A percentile compares a stretch with the other conserved stretches of the same genome.
Conservation (phyloP, 257 asterid genomes). For the Solanum pimpinellifolium region DNA sequence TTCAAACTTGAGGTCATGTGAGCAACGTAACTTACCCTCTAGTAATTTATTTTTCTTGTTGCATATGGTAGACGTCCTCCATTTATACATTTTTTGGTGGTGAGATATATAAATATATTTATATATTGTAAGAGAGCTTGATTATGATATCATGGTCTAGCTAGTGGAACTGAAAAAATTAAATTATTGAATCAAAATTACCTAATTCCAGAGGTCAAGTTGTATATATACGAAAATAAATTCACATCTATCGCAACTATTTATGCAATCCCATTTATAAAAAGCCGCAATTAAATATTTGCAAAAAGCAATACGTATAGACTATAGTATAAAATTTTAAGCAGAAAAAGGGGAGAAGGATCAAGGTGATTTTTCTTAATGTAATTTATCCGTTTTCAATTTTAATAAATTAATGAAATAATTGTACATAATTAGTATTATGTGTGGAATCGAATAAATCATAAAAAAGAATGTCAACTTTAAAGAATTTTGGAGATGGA, state of each 20-base stretch:
- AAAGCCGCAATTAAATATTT: background rate
- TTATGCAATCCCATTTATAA: background rate
- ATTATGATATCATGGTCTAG: background rate
- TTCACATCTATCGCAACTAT: background rate
- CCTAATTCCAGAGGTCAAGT: background rate
- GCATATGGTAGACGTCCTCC: background rate
- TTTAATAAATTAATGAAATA: background rate
- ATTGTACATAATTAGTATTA: background rate
- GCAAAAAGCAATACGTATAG: background rate
- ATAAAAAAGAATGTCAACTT: background rate
- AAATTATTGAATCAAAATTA: background rate
- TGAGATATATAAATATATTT: background rate
- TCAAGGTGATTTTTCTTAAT: background rate
- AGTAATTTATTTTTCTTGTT: background rate
- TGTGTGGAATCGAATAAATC: background rate
- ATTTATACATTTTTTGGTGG: background rate
- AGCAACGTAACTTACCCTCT: background rate
- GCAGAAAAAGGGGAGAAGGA: background rate
- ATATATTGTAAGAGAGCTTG: background rate
- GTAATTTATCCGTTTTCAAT: background rate
- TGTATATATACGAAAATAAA: background rate
- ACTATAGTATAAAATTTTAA: background rate
- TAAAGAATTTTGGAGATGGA: background rate
- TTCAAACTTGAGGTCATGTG: background rate
- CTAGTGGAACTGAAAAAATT: background rate